Base-by-base conservation (phyloP, 139 green algal genomes). In the Micractinium conductrix region DNA sequence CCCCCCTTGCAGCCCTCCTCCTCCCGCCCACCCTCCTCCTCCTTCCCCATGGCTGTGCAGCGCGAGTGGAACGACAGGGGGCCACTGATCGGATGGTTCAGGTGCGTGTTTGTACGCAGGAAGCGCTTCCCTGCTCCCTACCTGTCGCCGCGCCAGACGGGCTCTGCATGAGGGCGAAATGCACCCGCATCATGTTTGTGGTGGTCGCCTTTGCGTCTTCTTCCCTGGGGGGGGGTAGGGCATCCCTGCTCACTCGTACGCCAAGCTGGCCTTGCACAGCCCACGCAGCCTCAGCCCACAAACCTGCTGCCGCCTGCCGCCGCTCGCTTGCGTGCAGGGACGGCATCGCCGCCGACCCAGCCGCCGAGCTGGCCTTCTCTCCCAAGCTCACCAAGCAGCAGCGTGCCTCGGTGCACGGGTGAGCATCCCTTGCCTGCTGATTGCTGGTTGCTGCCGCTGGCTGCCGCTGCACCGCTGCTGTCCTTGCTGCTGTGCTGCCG, bases 41-140 rank as follows among this genome's bases (percentile, higher is more conserved):
- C n/a, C 19, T 22, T 62, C 2, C 53, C 26, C 8, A n/a, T n/a
- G n/a, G n/a, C 30, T 3, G 19, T 78, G 75, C 84, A 84, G 79
- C 70, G 12, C 4, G n/a, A 69, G 22, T 86, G 87, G 83, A 50
- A 37, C 7, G 44, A 70, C 50, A 65, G 89, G 33, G 40, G 22
- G 30, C 21, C 24, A 2, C 53, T 90, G 53, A 53, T 90, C 19
- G 28, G 44, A 48, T 90, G 87, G 87, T 90, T 89, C 68, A 68
- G 65, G 45, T 72, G 74, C 33, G 74, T 69, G 69, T 42, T n/a
- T 43, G 17, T n/a, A 14, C 10, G 50, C 74, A 81, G 76, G 48
- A 40, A 84, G 1, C 74, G 38, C 33, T 33, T 68, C 3, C 43
- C 38, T 0, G 84, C 74, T n/a, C n/a, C n/a, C n/a, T n/a, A n/a